Evolutionary conservation across 805 yeast genomes (phyloP), one percentile per base, ranked within the genome.

Genomic region (Debaryomyces castellii): DNA sequence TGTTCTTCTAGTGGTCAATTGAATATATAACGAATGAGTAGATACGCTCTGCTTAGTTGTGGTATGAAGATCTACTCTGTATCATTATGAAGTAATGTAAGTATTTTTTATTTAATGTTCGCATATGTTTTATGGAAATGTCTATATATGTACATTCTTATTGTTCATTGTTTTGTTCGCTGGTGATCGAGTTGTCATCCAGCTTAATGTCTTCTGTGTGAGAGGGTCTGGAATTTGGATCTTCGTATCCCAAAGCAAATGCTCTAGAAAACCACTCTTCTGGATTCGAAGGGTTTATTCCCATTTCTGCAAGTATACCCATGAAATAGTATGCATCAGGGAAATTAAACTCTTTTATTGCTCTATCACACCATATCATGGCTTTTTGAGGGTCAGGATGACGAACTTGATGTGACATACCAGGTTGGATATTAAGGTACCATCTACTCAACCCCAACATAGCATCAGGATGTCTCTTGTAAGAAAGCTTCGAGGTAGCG

Each of bases 391-490:
- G 70, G 40, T 63, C 63, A 5, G 72, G 66, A 17, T 48, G 47
- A 8, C 74, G 73, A 38, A 72, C 63, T 41, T 67, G 65, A 45
- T 64, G 69, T 43, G 65, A 60, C 18, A 49, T 51, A 8, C 71
- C 71, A 10, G 64, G 52, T 10, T 65, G 55, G 14, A 76, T 76
- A 35, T 48, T 51, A 46, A 71, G 51, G 42, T 58, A 61, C 77
- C 77, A 73, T 44, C 77, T 59, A 32, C 68, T 58, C 49, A 73
- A 62, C 0, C 77, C 77, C 41, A 71, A 52, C 74, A 72, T 70
- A 6, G 77, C 76, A 42, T 72, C 76, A 0, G 76, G 74, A 47
- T 69, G 74, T 45, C 75, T 60, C 45, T 59, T 63, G 57, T 64
- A 69, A 12, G 63, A 58, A 21, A 72, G 53, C 17, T 75, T 73